Evolutionary conservation across 768 basidiomycete genomes (phyloP).

Genomic region (Leccinum sublutescens): DNA sequence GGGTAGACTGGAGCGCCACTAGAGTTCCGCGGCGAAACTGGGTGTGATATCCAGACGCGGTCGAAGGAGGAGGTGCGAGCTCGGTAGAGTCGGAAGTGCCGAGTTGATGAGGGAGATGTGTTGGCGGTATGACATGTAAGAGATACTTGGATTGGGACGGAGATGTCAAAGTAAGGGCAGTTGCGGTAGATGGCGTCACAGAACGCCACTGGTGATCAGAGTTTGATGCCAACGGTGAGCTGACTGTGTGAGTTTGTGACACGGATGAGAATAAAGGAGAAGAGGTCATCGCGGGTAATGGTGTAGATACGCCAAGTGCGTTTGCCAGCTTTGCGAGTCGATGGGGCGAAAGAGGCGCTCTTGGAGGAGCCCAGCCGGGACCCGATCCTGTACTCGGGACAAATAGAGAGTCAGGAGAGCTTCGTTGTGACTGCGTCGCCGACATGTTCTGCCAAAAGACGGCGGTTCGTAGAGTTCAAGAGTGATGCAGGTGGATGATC

Average conservation of each 20-base stretch:
- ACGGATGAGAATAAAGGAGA: slow-evolving; percentile 14
- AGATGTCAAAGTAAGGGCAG: slow-evolving; percentile 39
- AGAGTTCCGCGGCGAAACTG: slow-evolving; percentile 85
- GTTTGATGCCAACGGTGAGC: slow-evolving; percentile 18
- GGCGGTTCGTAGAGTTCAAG: slow-evolving; percentile 4
- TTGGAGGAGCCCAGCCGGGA: slow-evolving; percentile 58
- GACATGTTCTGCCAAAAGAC: slow-evolving; percentile 2
- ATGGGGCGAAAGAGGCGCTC: slow-evolving; percentile 70
- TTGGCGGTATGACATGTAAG: slow-evolving; percentile 81
- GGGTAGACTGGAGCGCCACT: slow-evolving; percentile 78
- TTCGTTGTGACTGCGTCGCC: slow-evolving; percentile 17
- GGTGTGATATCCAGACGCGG: slow-evolving; percentile 72
- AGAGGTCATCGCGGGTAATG: slow-evolving; percentile 52
- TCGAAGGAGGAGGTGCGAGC: slow-evolving; percentile 49
- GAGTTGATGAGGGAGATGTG: slow-evolving; percentile 65
- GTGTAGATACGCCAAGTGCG: slow-evolving; percentile 78
- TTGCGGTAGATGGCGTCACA: slow-evolving; percentile 45
- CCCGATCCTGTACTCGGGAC: slow-evolving; percentile 11
- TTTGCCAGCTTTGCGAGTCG: slow-evolving; percentile 82
- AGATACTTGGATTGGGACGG: slow-evolving; percentile 62
- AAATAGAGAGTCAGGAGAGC: slow-evolving; percentile 10
- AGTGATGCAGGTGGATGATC: slow-evolving; percentile 3
- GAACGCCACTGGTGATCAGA: slow-evolving; percentile 44
- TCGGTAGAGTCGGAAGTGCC: slow-evolving; percentile 41
- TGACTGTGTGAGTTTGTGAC: slow-evolving; percentile 13